These are phyloP conservation scores for Anthracocystis walkeri DNA, from an alignment of 1,284 basidiomycete species.

Conservation along the genomic window DNA sequence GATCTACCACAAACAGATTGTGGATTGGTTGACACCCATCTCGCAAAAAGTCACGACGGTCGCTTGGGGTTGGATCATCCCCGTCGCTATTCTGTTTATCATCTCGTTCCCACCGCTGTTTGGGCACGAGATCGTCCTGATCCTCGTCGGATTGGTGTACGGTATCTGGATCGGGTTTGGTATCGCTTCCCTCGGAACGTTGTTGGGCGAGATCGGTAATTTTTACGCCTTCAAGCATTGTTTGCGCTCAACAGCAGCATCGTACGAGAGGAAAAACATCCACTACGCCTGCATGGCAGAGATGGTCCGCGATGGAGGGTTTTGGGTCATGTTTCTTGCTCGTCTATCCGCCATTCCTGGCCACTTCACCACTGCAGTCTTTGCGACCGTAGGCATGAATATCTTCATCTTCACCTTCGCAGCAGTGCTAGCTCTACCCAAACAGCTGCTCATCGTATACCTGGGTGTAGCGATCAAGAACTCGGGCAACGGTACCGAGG, in stretches of 20 bases:
- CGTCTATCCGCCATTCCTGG: constrained; percentile 73
- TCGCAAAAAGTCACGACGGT: constrained; percentile 76
- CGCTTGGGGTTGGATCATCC: constrained; percentile 80
- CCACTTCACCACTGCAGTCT: constrained; percentile 76
- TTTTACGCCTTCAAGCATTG: constrained; percentile 76
- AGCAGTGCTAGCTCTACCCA: constrained; percentile 80
- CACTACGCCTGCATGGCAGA: constrained; percentile 81
- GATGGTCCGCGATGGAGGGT: constrained; percentile 82
- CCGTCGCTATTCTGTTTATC: constrained; percentile 81
- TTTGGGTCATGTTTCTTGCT: constrained; percentile 70
- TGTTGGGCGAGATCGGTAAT: constrained; percentile 65
- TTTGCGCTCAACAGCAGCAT: constrained; percentile 76
- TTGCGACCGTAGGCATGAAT: constrained; percentile 79
- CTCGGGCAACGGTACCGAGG: constrained; percentile 46
- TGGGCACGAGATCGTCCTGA: constrained; percentile 81
- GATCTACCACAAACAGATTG: constrained; percentile 78
- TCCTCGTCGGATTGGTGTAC: constrained; percentile 79
- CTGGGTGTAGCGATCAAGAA: constrained; percentile 66
- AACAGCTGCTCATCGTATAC: constrained; percentile 71
- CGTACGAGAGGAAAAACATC: constrained; percentile 79
- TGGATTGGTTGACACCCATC: constrained; percentile 76
- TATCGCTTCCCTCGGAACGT: constrained; percentile 57
- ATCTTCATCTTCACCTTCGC: constrained; percentile 79
- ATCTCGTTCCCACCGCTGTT: constrained; percentile 74
- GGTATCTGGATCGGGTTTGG: constrained; percentile 67